Evolutionary conservation across 768 basidiomycete genomes (phyloP), one percentile per base, ranked within the genome.

Genomic region (Cyathus striatus): DNA sequence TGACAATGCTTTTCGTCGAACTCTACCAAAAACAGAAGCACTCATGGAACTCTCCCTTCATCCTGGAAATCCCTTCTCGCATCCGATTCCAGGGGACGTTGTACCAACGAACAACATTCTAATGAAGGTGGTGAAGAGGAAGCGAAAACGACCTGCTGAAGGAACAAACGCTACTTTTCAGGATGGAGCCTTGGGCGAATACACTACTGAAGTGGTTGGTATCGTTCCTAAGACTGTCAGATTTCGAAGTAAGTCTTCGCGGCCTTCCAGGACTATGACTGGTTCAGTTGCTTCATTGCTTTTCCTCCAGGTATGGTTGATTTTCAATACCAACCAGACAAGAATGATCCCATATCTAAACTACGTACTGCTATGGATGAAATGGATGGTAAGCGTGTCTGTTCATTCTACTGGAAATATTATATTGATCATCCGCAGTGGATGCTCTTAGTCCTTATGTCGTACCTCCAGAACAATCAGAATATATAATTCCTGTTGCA

Each of bases 71-170:
- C 78, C 83, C 1, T 92, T 88, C 53, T 75, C 84, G 1, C 92
- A 95, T 58, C 89, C 91, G 1, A 70, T 96, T 7, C 78, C 83
- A 3, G 94, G 93, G 1, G 85, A 92, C 49, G 73, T 88, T 6
- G 79, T 86, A 26, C 62, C 69, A 14, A 86, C 85, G 39, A 83
- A 79, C 54, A 95, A 91, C 48, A 69, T 98, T n/a, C 58, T 97
- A 3, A 61, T 97, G 33, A 93, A 84, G 59, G 72, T 97, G n/a
- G 78, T 80, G 4, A 90, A 80, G 63, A 71, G 85, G 49, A 85
- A 74, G 52, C 70, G 79, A 44, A 82, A 75, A 52, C 57, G 54
- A 41, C n/a, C n/a, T n/a, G n/a, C n/a, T n/a, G n/a, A n/a, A n/a
- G n/a, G n/a, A n/a, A 60, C 42, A 33, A 48, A 49, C 12, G 53